Evolutionary conservation across 1,284 basidiomycete genomes (phyloP).

Genomic region (Acaromyces ingoldii): DNA sequence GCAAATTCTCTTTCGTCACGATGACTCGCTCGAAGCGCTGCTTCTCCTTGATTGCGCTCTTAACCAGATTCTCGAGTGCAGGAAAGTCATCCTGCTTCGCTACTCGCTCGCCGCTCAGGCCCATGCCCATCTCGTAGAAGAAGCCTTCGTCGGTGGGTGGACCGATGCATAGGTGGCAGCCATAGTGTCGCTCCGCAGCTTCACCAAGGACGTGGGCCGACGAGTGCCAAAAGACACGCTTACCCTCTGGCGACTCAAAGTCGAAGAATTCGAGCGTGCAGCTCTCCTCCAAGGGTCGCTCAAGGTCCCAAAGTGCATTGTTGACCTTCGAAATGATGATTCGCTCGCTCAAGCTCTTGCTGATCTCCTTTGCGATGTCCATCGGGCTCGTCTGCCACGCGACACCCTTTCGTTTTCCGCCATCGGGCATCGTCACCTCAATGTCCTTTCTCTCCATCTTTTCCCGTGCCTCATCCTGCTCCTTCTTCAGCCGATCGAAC

Average conservation of each 20-base stretch:
- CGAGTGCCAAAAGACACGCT: constrained; percentile 93
- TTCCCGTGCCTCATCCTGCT: constrained; percentile 80
- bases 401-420: constrained; percentile 72
- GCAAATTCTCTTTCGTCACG: constrained; percentile 83
- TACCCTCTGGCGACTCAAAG: constrained; percentile 89
- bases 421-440: constrained; percentile 79
- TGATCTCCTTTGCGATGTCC: constrained; percentile 80
- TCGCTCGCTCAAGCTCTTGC: constrained; percentile 80
- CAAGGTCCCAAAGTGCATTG: constrained; percentile 86
- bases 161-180: constrained; percentile 93
- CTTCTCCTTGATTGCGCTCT: constrained; percentile 87
- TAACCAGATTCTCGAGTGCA: constrained; percentile 79
- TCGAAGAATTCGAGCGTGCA: constrained; percentile 81
- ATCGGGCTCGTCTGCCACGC: constrained; percentile 97
- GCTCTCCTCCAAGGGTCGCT: constrained; percentile 80
- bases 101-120: constrained; percentile 43
- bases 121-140: constrained; percentile 89
- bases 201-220: constrained; percentile 99
- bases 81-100: constrained; percentile 68
- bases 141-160: constrained; percentile 98
- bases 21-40: constrained; percentile 94
- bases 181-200: constrained; percentile 91
- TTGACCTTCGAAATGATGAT: constrained; percentile 94
- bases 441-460: constrained; percentile 64
- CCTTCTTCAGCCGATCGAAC: constrained; percentile 81